phyloP scores from a whole-genome alignment of 306 rosid species.

The Cucurbita moschata region DNA sequence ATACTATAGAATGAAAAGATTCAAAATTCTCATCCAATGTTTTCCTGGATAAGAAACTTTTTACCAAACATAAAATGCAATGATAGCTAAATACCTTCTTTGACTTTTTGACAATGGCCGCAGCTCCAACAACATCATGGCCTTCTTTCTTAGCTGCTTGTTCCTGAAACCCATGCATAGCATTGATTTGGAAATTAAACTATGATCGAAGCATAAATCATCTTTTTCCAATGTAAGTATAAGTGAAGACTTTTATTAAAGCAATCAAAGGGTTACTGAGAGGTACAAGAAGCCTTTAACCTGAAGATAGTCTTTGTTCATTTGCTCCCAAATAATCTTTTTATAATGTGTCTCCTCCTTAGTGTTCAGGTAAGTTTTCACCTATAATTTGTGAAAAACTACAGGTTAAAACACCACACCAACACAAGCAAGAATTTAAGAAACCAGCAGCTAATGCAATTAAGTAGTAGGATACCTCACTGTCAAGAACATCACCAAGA shows the following conservation, averaged over 20 bases:
- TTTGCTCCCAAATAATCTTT: not conserved
- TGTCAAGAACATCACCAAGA: slow-evolving; percentile 4
- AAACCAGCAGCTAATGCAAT: not conserved
- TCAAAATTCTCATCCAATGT: not conserved
- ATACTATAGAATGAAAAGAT: not conserved
- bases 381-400: not conserved
- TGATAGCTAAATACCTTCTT: not conserved
- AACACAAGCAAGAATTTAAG: not conserved
- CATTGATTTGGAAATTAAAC: not conserved
- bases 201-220: not conserved
- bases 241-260: not conserved
- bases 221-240: not conserved
- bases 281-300: not conserved
- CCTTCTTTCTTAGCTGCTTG: slow-evolving; percentile 1
- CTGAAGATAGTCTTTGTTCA: slow-evolving; percentile 7
- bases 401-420: not conserved
- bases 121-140: not conserved
- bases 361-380: not conserved
- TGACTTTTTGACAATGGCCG: not conserved
- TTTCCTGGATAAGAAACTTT: not conserved
- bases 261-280: not conserved
- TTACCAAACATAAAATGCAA: not conserved
- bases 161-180: not conserved
- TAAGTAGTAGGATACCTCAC: not conserved
- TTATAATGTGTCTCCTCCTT: not conserved